Evolutionary conservation across 108 stramenopile genomes (phyloP), one percentile per base, ranked within the genome.

Genomic region (Nitzschia sp.): DNA sequence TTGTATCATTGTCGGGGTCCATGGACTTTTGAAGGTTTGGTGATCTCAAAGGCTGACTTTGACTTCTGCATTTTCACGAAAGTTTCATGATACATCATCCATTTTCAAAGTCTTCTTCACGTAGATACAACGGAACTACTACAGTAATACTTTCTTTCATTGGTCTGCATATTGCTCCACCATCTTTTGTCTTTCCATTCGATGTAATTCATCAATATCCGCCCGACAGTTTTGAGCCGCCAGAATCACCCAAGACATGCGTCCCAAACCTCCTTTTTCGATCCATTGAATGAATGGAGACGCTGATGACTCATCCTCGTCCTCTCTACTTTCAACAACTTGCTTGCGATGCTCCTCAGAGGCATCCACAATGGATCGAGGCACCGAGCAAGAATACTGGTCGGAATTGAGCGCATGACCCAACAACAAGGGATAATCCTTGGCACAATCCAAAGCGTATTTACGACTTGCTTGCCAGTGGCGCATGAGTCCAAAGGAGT

Each of bases 261-360:
- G 67, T 41, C 61, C 62, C 19, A 75, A 10, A 0, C 80, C 80
- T 19, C 72, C 75, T 19, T 26, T 10, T 24, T 55, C 1, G n/a
- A 80, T 73, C 80, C 80, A 80, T 63, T 72, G 53, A 1, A 76
- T 75, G 65, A 80, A 39, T 50, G 48, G 15, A 19, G 19, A 50
- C 19, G 48, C 6, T 5, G 48, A 17, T 3, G 6, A 12, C n/a
- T 17, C 17, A 3, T 39, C 37, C 14, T 40, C 15, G 10, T 67
- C 46, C 6, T 34, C 22, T 19, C 0, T 14, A 51, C 11, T 22
- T 20, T 62, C 8, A 7, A 41, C 14, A 53, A 37, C 8, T 25
- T 68, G 51, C 12, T 56, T 25, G 17, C n/a, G 14, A n/a, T 15
- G 6, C 52, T 65, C 51, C 37, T 65, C 65, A 1, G 51, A 43